Evolutionary conservation across 768 basidiomycete genomes (phyloP), one percentile per base, ranked within the genome.

Genomic region (Boletus subparvulus): DNA sequence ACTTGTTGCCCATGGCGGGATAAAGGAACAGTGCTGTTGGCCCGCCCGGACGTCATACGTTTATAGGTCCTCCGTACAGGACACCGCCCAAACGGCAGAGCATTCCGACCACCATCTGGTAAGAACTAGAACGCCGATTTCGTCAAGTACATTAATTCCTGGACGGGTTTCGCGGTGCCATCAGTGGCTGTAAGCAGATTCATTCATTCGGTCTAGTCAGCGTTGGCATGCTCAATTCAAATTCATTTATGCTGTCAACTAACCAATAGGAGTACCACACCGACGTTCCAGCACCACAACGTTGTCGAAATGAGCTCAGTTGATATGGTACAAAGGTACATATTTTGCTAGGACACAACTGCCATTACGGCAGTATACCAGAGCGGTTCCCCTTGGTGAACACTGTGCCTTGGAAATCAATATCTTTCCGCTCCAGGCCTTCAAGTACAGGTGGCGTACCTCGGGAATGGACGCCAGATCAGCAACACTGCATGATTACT

Each of bases 1-100:
- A 58, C 40, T 63, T 65, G 62, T 66, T 69, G 21, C 74, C 73
- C 72, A 75, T 75, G 57, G 33, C 36, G 36, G 47, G n/a, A 35
- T 1, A 32, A 28, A 36, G 28, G 28, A 36, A 26, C 17, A 4
- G 30, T 16, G 36, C 14, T 33, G 50, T 11, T n/a, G 10, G 26
- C 3, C 37, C 13, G 14, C 17, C 12, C n/a, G 32, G 32, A 43
- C 24, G 36, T 32, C 43, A 50, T 57, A 14, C 44, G 56, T 60
- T 67, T 67, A 66, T 69, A 63, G 8, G 35, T 51, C 45, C n/a
- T 16, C 49, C 16, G 10, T 5, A 54, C 19, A 47, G 39, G 49
- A 40, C 12, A n/a, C 41, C 36, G 49, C 43, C 13, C 32, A 10
- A 19, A 47, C 26, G 40, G 48, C 39, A 63, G 24, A 16, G 28